phyloP scores from a whole-genome alignment of 257 asterid genomes.

The Solanum lycopersicoides region DNA sequence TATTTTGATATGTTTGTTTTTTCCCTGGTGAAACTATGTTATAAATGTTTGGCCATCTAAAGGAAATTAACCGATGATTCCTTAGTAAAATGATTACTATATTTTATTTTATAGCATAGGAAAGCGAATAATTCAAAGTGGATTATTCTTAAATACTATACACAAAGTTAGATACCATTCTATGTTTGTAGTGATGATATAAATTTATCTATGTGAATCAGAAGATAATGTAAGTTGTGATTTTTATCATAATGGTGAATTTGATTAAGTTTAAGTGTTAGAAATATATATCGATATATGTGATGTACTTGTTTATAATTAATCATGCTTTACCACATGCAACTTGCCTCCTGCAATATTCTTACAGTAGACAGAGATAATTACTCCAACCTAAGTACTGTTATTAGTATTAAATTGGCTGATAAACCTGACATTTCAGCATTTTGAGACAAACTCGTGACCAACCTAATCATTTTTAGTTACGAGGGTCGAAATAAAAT shows the following conservation, averaged over 20 bases:
- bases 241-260: too few relatives aligned
- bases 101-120: neutral
- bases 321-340: neutral
- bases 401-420: neutral
- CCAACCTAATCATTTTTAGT: neutral
- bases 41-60: neutral
- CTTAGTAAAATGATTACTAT: neutral
- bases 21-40: neutral
- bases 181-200: neutral
- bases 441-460: constrained; percentile 5
- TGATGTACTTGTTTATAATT: neutral
- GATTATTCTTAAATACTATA: neutral
- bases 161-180: neutral
- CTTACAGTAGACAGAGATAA: neutral
- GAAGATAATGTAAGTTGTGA: neutral
- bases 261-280: neutral
- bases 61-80: neutral
- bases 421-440: neutral
- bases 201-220: neutral
- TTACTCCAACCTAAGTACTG: neutral
- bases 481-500: neutral
- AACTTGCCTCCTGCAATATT: neutral
- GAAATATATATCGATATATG: neutral
- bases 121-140: neutral
- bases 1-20: neutral